Conservation (phyloP, 2,329 filamentous ascomycete species). For the Cladosporium austrohemisphaericum region DNA sequence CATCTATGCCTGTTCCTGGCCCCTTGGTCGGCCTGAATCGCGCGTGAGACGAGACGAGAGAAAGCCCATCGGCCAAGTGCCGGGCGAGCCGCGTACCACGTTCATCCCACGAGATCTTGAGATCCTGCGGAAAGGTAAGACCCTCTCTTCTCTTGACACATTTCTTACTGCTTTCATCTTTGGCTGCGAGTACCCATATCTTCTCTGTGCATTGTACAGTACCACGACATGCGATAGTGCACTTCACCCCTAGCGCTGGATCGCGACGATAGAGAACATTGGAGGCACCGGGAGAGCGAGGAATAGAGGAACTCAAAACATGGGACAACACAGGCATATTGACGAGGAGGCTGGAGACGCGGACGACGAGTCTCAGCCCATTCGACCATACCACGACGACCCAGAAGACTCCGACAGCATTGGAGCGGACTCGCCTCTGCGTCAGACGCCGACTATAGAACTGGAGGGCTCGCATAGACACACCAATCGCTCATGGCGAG, state of each 20-base stretch:
- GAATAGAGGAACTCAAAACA: background rate
- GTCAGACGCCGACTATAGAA: slow-evolving; percentile 22
- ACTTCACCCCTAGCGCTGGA: background rate
- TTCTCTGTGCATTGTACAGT: too few species aligned
- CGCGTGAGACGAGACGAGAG: too few species aligned
- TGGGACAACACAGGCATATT: slow-evolving; percentile 5
- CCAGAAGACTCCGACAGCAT: slow-evolving; percentile 29
- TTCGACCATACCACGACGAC: slow-evolving; percentile 29
- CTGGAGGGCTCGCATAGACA: slow-evolving; percentile 25
- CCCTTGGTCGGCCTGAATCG: too few species aligned
- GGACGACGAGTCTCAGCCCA: slow-evolving; percentile 3
- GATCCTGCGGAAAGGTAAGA: too few species aligned
- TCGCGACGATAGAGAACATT: background rate
- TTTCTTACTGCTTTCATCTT: too few species aligned
- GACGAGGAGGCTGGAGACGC: slow-evolving; percentile 6
- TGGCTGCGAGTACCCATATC: too few species aligned
- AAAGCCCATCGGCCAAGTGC: too few species aligned
- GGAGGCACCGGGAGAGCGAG: background rate
- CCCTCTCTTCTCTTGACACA: too few species aligned
- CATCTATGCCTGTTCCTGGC: background rate
- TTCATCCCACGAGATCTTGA: too few species aligned
- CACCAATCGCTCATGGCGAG: slow-evolving; percentile 21
- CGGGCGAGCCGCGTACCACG: too few species aligned
- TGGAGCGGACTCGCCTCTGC: slow-evolving; percentile 26
- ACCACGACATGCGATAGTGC: background rate